phyloP scores from a whole-genome alignment of 129 eudicot genomes.

The Artemisia annua region DNA sequence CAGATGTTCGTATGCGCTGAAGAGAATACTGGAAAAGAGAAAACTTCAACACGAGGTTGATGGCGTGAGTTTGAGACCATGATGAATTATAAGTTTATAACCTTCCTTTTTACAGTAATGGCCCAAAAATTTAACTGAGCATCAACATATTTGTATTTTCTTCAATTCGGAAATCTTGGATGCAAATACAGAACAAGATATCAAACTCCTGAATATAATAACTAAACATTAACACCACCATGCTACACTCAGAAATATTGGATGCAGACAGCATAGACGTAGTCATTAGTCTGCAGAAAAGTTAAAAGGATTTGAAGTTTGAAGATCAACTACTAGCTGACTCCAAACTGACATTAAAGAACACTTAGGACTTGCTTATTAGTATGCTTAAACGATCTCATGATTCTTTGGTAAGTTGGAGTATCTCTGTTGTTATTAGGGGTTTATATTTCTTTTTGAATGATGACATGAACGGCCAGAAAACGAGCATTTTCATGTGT shows the following conservation, averaged over 20 bases:
- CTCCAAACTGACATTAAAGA: background rate
- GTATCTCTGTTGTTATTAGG: background rate
- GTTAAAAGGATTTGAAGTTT: slow-evolving; percentile 4
- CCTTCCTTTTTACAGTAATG: background rate
- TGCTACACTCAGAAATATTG: background rate
- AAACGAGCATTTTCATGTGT: background rate
- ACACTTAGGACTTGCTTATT: background rate
- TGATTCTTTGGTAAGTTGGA: background rate
- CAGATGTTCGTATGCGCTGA: slow-evolving; percentile 58
- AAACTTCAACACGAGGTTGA: slow-evolving; percentile 17
- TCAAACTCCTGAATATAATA: background rate
- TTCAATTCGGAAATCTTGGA: background rate
- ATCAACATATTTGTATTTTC: background rate
- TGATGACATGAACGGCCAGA: background rate
- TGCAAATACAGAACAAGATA: slow-evolving; percentile 1
- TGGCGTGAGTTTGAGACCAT: slow-evolving; percentile 8
- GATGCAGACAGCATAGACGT: background rate
- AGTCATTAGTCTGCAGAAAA: background rate
- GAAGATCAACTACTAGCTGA: background rate
- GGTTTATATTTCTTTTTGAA: background rate
- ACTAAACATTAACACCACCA: background rate
- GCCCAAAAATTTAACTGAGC: background rate
- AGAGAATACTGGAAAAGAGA: slow-evolving; percentile 36
- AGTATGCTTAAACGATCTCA: background rate
- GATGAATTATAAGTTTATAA: background rate